phyloP scores from a whole-genome alignment of 257 asterid species.

The Striga asiatica region DNA sequence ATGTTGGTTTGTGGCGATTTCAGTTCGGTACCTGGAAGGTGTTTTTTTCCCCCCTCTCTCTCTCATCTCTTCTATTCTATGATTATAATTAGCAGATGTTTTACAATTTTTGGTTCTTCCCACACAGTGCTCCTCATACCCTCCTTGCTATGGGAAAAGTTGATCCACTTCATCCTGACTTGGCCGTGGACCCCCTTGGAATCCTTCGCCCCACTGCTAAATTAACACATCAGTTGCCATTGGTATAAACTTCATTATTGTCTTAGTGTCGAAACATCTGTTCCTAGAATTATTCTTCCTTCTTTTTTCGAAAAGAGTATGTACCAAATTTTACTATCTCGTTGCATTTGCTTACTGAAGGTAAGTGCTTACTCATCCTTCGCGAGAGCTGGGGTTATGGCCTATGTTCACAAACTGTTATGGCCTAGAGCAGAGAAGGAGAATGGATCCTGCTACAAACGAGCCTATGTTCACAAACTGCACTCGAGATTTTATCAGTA shows the following conservation, averaged over 20 bases:
- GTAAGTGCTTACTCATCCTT: constrained; percentile 99
- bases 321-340: constrained; percentile 2
- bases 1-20: constrained; percentile 98
- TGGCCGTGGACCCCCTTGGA: constrained; percentile 73
- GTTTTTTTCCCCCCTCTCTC: constrained; percentile 6
- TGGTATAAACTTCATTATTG: constrained; percentile 37
- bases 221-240: constrained; percentile 75
- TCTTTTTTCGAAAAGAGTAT: neutral
- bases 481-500: constrained; percentile 86
- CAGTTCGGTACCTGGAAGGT: constrained; percentile 93
- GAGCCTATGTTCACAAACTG: constrained; percentile 91
- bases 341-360: constrained; percentile 26
- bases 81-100: neutral
- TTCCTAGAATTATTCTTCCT: neutral
- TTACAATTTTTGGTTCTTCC: neutral
- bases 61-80: neutral
- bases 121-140: constrained; percentile 84
- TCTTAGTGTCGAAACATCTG: neutral
- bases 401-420: too few relatives aligned
- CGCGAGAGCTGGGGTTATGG: constrained; percentile 64
- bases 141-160: constrained; percentile 98
- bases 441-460: constrained; percentile 73
- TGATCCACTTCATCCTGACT: constrained; percentile 81
- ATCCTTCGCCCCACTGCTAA: constrained; percentile 65
- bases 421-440: constrained; percentile 77